phyloP scores from a whole-genome alignment of 1,284 basidiomycete species.

The Coniophora puteana region DNA sequence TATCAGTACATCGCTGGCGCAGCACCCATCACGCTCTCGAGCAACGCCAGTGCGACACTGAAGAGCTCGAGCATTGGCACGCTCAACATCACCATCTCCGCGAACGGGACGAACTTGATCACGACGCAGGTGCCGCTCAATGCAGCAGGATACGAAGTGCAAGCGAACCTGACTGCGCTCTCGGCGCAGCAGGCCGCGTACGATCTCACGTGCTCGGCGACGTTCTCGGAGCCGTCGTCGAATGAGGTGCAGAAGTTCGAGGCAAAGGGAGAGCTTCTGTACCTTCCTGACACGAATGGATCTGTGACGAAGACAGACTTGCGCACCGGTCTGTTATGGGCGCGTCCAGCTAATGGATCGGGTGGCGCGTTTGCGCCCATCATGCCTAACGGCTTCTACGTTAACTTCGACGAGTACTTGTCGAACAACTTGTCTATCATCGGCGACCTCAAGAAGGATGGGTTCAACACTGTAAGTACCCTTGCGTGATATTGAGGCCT shows the following conservation, averaged over 20 bases:
- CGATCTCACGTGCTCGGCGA: slow-evolving; percentile 19
- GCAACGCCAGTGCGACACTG: slow-evolving; percentile 17
- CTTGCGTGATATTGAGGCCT: background rate
- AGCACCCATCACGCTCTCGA: slow-evolving; percentile 37
- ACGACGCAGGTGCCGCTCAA: slow-evolving; percentile 51
- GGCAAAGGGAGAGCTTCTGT: slow-evolving; percentile 22
- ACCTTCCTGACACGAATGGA: slow-evolving; percentile 22
- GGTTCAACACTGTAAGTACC: slow-evolving; percentile 25
- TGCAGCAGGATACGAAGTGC: slow-evolving; percentile 29
- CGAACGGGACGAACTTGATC: slow-evolving; percentile 38
- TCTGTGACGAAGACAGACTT: slow-evolving; percentile 31
- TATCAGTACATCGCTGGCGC: slow-evolving; percentile 45
- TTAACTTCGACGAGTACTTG: slow-evolving; percentile 17
- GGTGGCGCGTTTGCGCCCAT: slow-evolving; percentile 20
- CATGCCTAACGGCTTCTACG: slow-evolving; percentile 28
- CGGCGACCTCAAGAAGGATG: slow-evolving; percentile 16
- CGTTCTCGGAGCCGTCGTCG: slow-evolving; percentile 13
- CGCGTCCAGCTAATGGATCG: slow-evolving; percentile 13
- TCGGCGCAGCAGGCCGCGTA: slow-evolving; percentile 15
- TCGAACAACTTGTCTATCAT: slow-evolving; percentile 19
- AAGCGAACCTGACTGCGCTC: slow-evolving; percentile 18
- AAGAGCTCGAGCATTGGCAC: slow-evolving; percentile 9
- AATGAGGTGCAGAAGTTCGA: slow-evolving; percentile 14
- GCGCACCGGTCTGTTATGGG: slow-evolving; percentile 24
- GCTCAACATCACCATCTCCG: slow-evolving; percentile 37